Percentiles rank a stretch among this genome's conserved stretches.
These are phyloP conservation scores for Thielaviopsis punctulata DNA, from an alignment of 2,329 filamentous ascomycete species.

Conservation along the genomic window DNA sequence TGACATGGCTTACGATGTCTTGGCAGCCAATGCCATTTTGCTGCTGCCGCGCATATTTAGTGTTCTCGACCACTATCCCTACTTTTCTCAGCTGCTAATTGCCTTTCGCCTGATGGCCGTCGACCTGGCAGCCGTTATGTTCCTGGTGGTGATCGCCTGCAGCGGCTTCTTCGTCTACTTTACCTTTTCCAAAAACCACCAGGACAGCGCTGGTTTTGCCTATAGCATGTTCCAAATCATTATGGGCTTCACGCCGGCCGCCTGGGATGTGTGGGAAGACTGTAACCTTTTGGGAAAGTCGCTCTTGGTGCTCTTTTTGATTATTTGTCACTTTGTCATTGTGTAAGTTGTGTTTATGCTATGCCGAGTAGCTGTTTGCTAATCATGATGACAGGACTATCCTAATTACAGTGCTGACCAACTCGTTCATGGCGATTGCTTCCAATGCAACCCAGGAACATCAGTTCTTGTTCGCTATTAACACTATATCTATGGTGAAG, in stretches of 20 bases:
- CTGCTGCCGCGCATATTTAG: conserved; percentile 84
- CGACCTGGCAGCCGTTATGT: conserved; percentile 68
- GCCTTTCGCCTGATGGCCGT: conserved; percentile 89
- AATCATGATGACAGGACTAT: conserved; percentile 42
- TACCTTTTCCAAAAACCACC: conserved; percentile 57
- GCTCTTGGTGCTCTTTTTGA: conserved; percentile 66
- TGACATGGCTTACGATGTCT: conserved; percentile 79
- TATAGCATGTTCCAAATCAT: conserved; percentile 86
- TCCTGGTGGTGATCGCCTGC: conserved; percentile 72
- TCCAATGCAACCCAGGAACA: conserved; percentile 90
- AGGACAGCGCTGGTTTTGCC: conserved; percentile 57
- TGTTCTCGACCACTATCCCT: conserved; percentile 83
- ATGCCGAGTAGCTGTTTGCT: not conserved
- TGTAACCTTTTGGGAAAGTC: conserved; percentile 66
- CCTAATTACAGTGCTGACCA: conserved; percentile 85
- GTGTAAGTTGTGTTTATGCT: conserved; percentile 34
- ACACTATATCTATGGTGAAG: conserved; percentile 95
- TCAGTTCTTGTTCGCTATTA: conserved; percentile 84
- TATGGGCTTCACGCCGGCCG: conserved; percentile 90
- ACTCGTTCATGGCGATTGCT: conserved; percentile 89
- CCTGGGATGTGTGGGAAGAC: conserved; percentile 72
- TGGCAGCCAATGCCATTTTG: conserved; percentile 78
- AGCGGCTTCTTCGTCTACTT: conserved; percentile 95
- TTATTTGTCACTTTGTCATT: conserved; percentile 88
- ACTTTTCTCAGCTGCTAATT: conserved; percentile 87